Conservation (phyloP, 2,329 filamentous ascomycete species). For the Volutella citrinella region DNA sequence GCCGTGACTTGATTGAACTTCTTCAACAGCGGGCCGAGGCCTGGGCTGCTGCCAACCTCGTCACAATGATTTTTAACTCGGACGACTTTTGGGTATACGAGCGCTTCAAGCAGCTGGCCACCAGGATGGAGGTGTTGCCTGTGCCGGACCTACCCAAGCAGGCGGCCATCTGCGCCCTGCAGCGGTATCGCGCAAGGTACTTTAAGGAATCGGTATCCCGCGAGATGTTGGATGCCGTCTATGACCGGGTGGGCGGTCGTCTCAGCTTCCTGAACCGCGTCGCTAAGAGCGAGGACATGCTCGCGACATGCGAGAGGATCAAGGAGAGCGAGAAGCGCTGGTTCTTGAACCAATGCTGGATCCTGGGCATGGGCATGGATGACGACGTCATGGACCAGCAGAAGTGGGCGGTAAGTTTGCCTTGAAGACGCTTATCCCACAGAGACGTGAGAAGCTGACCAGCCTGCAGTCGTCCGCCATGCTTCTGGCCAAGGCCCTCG, state of each 20-base stretch:
- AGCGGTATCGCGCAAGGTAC: slow-evolving; percentile 78
- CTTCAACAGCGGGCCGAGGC: slow-evolving; percentile 94
- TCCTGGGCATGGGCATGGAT: slow-evolving; percentile 73
- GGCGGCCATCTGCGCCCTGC: slow-evolving; percentile 73
- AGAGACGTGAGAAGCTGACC: too few species aligned
- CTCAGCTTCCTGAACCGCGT: slow-evolving; percentile 86
- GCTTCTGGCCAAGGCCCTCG: slow-evolving; percentile 85
- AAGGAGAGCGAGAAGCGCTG: slow-evolving; percentile 69
- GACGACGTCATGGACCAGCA: slow-evolving; percentile 99
- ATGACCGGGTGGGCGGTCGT: slow-evolving; percentile 82
- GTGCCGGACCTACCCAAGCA: slow-evolving; percentile 78
- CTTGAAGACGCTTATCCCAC: too few species aligned
- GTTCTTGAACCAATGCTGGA: slow-evolving; percentile 75
- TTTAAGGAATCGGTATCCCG: slow-evolving; percentile 58
- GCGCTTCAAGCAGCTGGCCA: slow-evolving; percentile 85
- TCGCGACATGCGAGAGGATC: slow-evolving; percentile 72
- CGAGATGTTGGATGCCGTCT: slow-evolving; percentile 69
- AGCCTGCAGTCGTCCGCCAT: slow-evolving; percentile 73
- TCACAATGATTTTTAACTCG: slow-evolving; percentile 90
- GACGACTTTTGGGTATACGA: slow-evolving; percentile 99
- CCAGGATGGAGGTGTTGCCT: slow-evolving; percentile 89
- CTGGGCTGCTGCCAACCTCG: slow-evolving; percentile 89
- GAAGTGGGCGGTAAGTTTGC: slow-evolving; percentile 76
- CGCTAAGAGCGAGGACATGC: slow-evolving; percentile 81
- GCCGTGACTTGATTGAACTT: slow-evolving; percentile 88